phyloP scores from a whole-genome alignment of 306 rosid genomes.

The Pyrus pyrifolia region DNA sequence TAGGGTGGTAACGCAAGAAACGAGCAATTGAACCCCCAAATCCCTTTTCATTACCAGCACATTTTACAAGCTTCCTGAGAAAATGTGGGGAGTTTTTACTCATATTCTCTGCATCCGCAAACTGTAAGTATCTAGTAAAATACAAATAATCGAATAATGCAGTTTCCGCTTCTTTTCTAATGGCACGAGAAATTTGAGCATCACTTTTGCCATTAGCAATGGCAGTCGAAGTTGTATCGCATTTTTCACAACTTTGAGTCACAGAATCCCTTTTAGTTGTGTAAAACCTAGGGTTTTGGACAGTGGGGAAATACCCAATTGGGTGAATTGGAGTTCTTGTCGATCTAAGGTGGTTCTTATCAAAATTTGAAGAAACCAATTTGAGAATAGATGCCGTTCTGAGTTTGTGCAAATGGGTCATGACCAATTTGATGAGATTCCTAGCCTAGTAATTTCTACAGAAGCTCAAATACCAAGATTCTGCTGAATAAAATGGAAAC shows the following conservation, averaged over 20 bases:
- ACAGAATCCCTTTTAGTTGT: conserved; percentile 17
- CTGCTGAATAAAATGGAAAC: not conserved
- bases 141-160: conserved; percentile 73
- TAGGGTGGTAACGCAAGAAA: conserved; percentile 61
- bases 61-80: conserved; percentile 39
- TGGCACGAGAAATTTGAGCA: conserved; percentile 2
- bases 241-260: not conserved
- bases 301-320: conserved; percentile 10
- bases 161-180: conserved; percentile 47
- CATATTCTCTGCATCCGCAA: conserved; percentile 69
- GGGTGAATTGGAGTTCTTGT: conserved; percentile 5
- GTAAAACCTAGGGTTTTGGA: conserved; percentile 39
- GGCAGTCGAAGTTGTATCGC: not conserved
- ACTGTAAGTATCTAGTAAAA: conserved; percentile 55
- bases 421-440: conserved; percentile 20
- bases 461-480: not conserved
- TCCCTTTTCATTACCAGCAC: conserved; percentile 15
- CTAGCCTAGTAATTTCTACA: not conserved
- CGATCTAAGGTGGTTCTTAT: conserved; percentile 3
- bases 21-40: conserved; percentile 35
- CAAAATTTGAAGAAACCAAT: conserved; percentile 22
- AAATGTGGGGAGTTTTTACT: conserved; percentile 61
- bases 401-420: conserved; percentile 38
- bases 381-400: conserved; percentile 12
- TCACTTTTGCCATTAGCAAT: not conserved